Evolutionary conservation across 495 filamentous ascomycete genomes (phyloP).

Genomic region (Hypoxylon cercidicola): DNA sequence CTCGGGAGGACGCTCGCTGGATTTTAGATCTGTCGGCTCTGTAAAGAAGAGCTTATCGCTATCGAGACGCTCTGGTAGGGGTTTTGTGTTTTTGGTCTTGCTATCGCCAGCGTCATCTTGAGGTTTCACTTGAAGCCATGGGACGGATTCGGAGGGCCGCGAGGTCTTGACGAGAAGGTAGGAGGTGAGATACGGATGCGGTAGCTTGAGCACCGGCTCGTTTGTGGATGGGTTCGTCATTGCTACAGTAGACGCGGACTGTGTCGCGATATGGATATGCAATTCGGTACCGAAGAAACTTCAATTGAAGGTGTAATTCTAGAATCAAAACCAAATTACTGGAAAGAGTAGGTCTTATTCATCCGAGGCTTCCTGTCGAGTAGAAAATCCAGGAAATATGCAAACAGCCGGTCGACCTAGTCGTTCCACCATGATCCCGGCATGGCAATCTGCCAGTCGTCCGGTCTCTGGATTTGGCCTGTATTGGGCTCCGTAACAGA

Average conservation of each 20-base stretch:
- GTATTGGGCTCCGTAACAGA: not conserved
- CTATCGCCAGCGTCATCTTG: conserved; percentile 14
- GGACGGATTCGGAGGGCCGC: conserved; percentile 34
- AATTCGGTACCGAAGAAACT: conserved; percentile 17
- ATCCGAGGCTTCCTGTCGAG: conserved; percentile 2
- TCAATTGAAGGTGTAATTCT: conserved; percentile 6
- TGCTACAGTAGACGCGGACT: conserved; percentile 6
- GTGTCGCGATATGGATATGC: conserved; percentile 4
- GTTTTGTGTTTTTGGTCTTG: conserved; percentile 25
- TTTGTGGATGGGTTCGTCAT: conserved; percentile 47
- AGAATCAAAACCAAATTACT: not conserved
- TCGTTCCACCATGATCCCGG: conserved; percentile 21
- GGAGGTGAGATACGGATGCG: conserved; percentile 58
- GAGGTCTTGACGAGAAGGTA: conserved; percentile 51
- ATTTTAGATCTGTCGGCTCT: conserved; percentile 56
- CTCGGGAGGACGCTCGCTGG: conserved; percentile 55
- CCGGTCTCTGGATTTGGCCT: conserved; percentile 6
- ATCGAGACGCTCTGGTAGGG: conserved; percentile 48
- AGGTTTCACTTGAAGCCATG: conserved; percentile 37
- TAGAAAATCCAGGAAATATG: not conserved
- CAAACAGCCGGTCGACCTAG: conserved; percentile 12
- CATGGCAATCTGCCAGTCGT: not conserved
- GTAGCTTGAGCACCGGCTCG: conserved; percentile 56
- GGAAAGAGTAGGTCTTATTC: conserved; percentile 23
- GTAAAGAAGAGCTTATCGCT: conserved; percentile 53